A percentile compares a stretch with the other conserved stretches of the same genome.
phyloP scores from a whole-genome alignment of 768 basidiomycete genomes.

The Leucogyrophana mollusca region DNA sequence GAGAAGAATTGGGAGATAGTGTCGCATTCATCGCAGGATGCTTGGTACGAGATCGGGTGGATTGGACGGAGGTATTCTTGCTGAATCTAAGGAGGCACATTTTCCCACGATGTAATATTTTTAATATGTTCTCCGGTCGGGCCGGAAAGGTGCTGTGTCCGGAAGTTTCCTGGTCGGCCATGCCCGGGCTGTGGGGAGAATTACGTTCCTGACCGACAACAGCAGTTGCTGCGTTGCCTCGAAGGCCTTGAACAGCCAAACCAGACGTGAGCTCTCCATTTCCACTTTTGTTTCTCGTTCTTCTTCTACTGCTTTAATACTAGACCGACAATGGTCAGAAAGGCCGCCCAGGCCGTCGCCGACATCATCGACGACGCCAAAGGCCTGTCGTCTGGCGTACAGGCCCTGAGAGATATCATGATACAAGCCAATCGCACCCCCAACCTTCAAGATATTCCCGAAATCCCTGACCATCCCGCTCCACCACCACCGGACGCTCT shows the following conservation, averaged over 20 bases:
- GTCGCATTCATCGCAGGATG: slow-evolving; percentile 39
- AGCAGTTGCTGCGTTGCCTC: slow-evolving; percentile 6
- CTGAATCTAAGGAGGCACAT: slow-evolving; percentile 2
- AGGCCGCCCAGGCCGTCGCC: slow-evolving; percentile 5
- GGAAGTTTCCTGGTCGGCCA: not conserved
- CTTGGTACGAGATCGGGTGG: not conserved
- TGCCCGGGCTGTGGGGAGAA: slow-evolving; percentile 1
- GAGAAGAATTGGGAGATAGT: slow-evolving; percentile 52
- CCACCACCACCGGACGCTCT: slow-evolving; percentile 57
- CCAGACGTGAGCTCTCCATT: not conserved
- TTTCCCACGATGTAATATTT: slow-evolving; percentile 4
- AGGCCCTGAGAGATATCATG: slow-evolving; percentile 6
- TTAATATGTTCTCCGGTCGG: not conserved
- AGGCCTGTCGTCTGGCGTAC: slow-evolving; percentile 1
- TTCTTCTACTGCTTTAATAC: not conserved
- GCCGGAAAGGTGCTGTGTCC: not conserved
- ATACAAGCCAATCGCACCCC: not conserved
- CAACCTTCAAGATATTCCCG: slow-evolving; percentile 5
- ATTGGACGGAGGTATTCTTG: not conserved
- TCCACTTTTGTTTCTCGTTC: not conserved
- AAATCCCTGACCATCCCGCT: slow-evolving; percentile 19
- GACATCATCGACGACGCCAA: slow-evolving; percentile 4
- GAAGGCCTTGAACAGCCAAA: not conserved
- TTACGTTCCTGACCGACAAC: slow-evolving; percentile 17
- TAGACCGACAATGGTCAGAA: slow-evolving; percentile 4